These are phyloP conservation scores for Cladosporium sp. DNA, from an alignment of 2,329 filamentous ascomycete genomes.

Conservation along the genomic window DNA sequence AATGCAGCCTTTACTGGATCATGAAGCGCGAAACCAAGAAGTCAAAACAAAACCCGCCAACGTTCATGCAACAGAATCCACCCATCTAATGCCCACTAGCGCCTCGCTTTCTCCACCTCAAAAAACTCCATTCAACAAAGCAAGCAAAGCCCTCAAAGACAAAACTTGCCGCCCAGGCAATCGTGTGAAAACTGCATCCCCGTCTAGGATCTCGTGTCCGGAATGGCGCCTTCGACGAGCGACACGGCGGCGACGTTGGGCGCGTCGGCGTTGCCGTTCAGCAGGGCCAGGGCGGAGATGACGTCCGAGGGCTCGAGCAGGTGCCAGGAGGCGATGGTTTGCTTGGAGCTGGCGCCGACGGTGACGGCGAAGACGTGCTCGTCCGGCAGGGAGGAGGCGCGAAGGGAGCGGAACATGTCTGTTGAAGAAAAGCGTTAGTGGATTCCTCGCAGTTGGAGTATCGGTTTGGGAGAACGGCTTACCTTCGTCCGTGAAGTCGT, in stretches of 20 bases:
- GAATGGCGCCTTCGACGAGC: slow-evolving; percentile 25
- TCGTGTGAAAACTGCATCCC: too few relatives aligned
- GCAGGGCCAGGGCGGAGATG: slow-evolving; percentile 46
- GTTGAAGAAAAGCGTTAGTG: slow-evolving; percentile 16
- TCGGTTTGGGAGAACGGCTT: slow-evolving; percentile 30
- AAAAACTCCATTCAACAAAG: too few relatives aligned
- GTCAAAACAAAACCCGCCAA: too few relatives aligned
- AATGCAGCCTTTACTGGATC: too few relatives aligned
- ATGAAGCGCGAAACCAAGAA: too few relatives aligned
- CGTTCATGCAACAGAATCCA: too few relatives aligned
- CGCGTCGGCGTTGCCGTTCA: slow-evolving; percentile 30
- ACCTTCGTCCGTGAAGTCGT: slow-evolving; percentile 98
- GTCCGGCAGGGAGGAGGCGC: slow-evolving; percentile 51
- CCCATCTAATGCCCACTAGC: too few relatives aligned
- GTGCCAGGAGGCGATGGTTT: slow-evolving; percentile 87
- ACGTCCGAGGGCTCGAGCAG: slow-evolving; percentile 85
- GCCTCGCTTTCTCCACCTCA: too few relatives aligned
- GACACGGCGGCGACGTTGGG: slow-evolving; percentile 28
- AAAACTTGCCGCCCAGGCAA: too few relatives aligned
- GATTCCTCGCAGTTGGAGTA: slow-evolving; percentile 16
- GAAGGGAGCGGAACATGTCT: slow-evolving; percentile 81
- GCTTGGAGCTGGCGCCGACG: slow-evolving; percentile 86
- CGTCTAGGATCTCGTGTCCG: slow-evolving; percentile 16
- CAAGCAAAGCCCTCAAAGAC: too few relatives aligned
- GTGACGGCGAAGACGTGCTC: slow-evolving; percentile 84